These are phyloP conservation scores for Laguncularia racemosa DNA, from an alignment of 345 rosid genomes.

Conservation along the genomic window DNA sequence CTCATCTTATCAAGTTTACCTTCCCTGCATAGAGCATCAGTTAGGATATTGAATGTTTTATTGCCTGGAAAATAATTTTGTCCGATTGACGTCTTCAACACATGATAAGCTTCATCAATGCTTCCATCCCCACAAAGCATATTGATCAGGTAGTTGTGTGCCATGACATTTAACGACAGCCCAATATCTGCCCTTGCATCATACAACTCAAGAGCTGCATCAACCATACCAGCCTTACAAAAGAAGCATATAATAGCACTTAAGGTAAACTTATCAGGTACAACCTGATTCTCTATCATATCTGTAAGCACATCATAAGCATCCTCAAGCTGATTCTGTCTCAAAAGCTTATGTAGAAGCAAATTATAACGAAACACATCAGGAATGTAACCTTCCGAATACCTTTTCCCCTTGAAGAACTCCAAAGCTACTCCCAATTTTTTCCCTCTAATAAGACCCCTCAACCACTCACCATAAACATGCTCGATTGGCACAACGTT, in stretches of 20 bases:
- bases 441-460: constrained; percentile 37
- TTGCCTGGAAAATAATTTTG: constrained; percentile 53
- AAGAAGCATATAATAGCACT: constrained; percentile 67
- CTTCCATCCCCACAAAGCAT: constrained; percentile 41
- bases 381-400: constrained; percentile 43
- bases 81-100: constrained; percentile 42
- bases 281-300: constrained; percentile 50
- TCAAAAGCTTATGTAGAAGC: constrained; percentile 49
- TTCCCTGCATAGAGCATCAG: constrained; percentile 55
- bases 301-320: constrained; percentile 59
- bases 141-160: constrained; percentile 61
- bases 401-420: constrained; percentile 45
- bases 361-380: constrained; percentile 48
- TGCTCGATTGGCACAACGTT: constrained; percentile 30
- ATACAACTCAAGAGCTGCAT: constrained; percentile 62
- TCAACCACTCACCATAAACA: constrained; percentile 58
- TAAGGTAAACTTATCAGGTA: constrained; percentile 52
- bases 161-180: constrained; percentile 39
- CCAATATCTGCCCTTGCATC: constrained; percentile 48
- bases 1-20: constrained; percentile 54
- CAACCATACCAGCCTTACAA: constrained; percentile 79
- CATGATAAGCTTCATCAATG: constrained; percentile 44
- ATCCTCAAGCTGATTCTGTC: constrained; percentile 45
- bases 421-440: constrained; percentile 40
- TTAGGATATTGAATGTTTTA: constrained; percentile 42